These are phyloP conservation scores for Nicotiana rustica DNA, from an alignment of 305 asterid genomes.

Conservation along the genomic window DNA sequence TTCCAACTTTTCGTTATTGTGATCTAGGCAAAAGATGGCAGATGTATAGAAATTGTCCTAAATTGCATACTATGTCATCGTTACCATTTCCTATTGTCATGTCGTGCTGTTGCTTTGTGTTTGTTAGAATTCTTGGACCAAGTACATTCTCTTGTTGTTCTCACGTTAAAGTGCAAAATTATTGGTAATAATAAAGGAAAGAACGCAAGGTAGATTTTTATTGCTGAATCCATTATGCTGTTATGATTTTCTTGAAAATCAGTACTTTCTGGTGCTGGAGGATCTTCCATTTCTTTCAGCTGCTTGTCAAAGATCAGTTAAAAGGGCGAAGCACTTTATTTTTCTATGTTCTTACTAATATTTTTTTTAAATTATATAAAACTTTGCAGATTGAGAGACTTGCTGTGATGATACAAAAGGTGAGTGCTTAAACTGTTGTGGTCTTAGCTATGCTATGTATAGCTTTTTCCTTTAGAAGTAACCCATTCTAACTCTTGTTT, in stretches of 20 bases:
- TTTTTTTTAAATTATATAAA: background rate
- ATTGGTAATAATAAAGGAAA: background rate
- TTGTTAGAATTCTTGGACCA: conserved; percentile 23
- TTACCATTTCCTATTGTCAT: background rate
- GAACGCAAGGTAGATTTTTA: background rate
- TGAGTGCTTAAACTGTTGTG: conserved; percentile 19
- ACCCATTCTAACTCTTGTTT: conserved; percentile 38
- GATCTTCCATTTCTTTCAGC: conserved; percentile 7
- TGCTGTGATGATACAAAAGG: conserved; percentile 37
- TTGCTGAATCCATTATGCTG: conserved; percentile 16
- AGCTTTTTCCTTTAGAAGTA: background rate
- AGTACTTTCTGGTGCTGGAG: conserved; percentile 25
- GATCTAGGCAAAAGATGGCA: conserved; percentile 12
- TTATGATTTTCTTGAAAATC: background rate
- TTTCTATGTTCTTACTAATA: conserved; percentile 10
- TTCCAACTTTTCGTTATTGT: conserved; percentile 12
- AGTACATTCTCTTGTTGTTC: background rate
- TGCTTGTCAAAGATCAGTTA: conserved; percentile 19
- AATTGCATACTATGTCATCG: background rate
- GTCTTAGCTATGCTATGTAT: conserved; percentile 16
- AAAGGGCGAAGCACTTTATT: background rate
- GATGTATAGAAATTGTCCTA: background rate
- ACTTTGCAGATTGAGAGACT: conserved; percentile 37
- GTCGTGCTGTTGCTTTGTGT: background rate
- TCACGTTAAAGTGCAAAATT: background rate